Evolutionary conservation across 2,329 filamentous ascomycete genomes (phyloP).

Genomic region (Xylaria hypoxylon): DNA sequence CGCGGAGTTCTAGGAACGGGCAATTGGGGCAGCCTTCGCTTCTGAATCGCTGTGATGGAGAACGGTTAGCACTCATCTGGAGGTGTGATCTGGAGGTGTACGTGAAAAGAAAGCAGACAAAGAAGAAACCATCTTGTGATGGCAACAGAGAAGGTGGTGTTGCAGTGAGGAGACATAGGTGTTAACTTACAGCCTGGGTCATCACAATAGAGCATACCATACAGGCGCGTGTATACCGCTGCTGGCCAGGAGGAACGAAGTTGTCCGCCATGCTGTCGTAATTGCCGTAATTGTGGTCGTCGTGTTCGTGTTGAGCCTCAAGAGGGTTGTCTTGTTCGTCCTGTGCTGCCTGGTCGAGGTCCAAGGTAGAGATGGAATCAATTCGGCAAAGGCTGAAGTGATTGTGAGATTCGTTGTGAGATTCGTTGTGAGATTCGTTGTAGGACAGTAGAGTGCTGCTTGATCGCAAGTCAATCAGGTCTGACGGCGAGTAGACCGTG

Average conservation of each 20-base stretch:
- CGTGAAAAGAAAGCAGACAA: background rate
- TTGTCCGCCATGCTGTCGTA: slow-evolving; percentile 62
- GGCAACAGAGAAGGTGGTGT: slow-evolving; percentile 7
- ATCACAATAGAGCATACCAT: slow-evolving; percentile 99
- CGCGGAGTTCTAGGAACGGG: slow-evolving; percentile 86
- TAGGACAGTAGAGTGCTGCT: background rate
- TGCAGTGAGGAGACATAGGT: slow-evolving; percentile 24
- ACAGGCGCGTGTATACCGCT: slow-evolving; percentile 91
- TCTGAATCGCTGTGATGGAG: slow-evolving; percentile 76
- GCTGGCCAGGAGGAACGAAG: slow-evolving; percentile 79
- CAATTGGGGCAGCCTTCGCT: slow-evolving; percentile 95
- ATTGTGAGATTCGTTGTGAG: background rate
- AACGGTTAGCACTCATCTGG: slow-evolving; percentile 7
- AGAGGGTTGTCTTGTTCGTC: background rate
- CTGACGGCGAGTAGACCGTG: slow-evolving; percentile 11
- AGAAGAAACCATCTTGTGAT: slow-evolving; percentile 1
- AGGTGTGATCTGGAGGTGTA: background rate
- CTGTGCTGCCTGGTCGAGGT: background rate
- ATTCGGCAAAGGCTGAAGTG: background rate
- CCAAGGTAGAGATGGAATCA: background rate
- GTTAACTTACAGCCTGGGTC: slow-evolving; percentile 72
- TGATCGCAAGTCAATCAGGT: slow-evolving; percentile 25
- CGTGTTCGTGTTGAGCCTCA: background rate
- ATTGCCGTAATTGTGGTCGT: background rate
- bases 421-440: background rate